Conservation (phyloP, 805 yeast genomes). For the Debaryomyces hansenii region DNA sequence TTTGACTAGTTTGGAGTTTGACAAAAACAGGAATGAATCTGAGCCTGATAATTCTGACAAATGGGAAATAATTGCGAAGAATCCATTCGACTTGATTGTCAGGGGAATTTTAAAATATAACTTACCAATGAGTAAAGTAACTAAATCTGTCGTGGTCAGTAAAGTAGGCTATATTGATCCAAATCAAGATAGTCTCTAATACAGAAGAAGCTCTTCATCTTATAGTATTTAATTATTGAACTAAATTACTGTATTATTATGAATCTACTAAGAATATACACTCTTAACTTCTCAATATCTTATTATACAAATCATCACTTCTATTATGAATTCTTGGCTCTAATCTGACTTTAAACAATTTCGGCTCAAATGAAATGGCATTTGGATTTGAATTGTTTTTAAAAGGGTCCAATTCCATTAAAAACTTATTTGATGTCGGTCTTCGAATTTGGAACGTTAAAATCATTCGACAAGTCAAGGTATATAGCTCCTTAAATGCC, state of each 20-base stretch:
- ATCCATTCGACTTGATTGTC: constrained; percentile 83
- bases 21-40: constrained; percentile 12
- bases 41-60: constrained; percentile 46
- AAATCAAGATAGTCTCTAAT: constrained; percentile 2
- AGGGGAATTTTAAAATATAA: constrained; percentile 80
- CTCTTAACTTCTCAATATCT: constrained; percentile 4
- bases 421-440: constrained; percentile 29
- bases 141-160: constrained; percentile 61
- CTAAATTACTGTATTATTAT: too few species aligned
- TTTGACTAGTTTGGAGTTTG: constrained; percentile 23
- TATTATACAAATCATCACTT: constrained; percentile 19
- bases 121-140: constrained; percentile 57
- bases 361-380: constrained; percentile 7
- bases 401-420: constrained; percentile 54
- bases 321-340: constrained; percentile 19
- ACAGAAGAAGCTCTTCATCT: not conserved
- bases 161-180: constrained; percentile 61
- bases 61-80: constrained; percentile 73
- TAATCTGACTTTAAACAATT: constrained; percentile 7
- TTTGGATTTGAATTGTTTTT: constrained; percentile 13
- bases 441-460: constrained; percentile 49
- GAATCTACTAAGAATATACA: not conserved
- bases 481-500: constrained; percentile 66
- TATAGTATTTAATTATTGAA: too few species aligned
- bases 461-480: constrained; percentile 52